Base-by-base conservation (phyloP, 257 asterid genomes). In the Anisodus tanguticus region DNA sequence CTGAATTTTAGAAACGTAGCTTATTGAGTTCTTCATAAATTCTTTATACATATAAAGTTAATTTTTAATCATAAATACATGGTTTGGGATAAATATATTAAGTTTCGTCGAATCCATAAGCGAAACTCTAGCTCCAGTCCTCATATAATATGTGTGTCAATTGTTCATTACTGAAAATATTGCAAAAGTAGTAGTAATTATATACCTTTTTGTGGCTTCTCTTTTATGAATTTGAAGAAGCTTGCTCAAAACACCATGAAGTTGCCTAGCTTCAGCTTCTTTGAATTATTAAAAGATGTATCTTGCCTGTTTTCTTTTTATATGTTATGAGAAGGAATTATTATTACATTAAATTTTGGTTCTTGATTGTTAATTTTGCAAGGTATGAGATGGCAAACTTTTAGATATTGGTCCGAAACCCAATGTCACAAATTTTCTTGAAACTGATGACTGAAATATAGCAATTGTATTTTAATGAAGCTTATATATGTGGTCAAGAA, bases 401-500 rank as follows among this genome's bases (percentile, higher is more conserved):
- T 51, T 76, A 51, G 63, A 51, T 12, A 41, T 41, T 41, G 63
- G 47, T 3, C 3, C 81, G 81, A 41, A 76, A 12, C 6, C 26
- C 81, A 76, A 76, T 76, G 81, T 54, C 8, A 51, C 45, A 74
- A 31, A 49, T 19, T 74, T 74, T 71, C 37, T 71, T 72, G 12
- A 74, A 49, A 22, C 55, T 74, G 62, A 51, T 22, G 58, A 74
- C 81, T 49, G 62, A 49, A 49, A 74, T 31, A 31, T 49, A 16
- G 41, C 81, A 74, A 62, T 74, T 74, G 62, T 74, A 31, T 31
- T 49, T 49, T 68, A 68, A 68, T 68, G 51, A 68, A 31, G 35
- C 35, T 31, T 31, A 31, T 31, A 31, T 31, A 31, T n/a, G 10
- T 13, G 15, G n/a, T n/a, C 59, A 41, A 41, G 45, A 62, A 62